Evolutionary conservation across 2,329 filamentous ascomycete genomes (phyloP).

Genomic region (Cercospora nicotianae): DNA sequence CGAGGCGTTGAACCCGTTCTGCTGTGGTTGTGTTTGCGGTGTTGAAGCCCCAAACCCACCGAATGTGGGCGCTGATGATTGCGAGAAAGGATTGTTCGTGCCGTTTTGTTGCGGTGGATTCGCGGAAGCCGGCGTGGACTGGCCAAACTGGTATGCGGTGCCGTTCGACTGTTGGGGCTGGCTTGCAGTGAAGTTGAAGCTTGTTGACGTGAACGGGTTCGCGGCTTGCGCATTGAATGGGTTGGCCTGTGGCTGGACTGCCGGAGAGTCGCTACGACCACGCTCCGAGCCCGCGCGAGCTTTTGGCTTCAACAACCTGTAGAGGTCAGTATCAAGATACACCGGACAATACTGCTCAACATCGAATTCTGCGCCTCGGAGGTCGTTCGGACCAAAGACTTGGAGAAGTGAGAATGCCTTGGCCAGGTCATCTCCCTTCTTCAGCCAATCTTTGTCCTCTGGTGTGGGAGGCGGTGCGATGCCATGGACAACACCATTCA

Average conservation of each 20-base stretch:
- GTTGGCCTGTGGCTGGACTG: constrained; percentile 18
- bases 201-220: constrained; percentile 16
- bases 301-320: constrained; percentile 12
- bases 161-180: constrained; percentile 16
- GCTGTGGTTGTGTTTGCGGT: constrained; percentile 16
- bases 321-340: neutral
- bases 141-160: constrained; percentile 22
- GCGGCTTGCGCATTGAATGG: constrained; percentile 13
- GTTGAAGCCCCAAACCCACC: constrained; percentile 18
- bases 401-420: neutral
- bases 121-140: constrained; percentile 15
- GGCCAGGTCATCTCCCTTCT: neutral
- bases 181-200: constrained; percentile 22
- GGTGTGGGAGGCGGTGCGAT: neutral
- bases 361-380: neutral
- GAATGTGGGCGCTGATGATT: constrained; percentile 21
- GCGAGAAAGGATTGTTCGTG: constrained; percentile 19
- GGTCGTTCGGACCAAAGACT: neutral
- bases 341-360: neutral
- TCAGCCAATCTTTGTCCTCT: neutral
- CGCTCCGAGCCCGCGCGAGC: constrained; percentile 16
- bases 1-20: constrained; percentile 25
- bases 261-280: constrained; percentile 22
- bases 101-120: constrained; percentile 22
- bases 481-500: neutral